Evolutionary conservation across 352 stramenopile species (phyloP).

Genomic region (Thalassiosira allenii): DNA sequence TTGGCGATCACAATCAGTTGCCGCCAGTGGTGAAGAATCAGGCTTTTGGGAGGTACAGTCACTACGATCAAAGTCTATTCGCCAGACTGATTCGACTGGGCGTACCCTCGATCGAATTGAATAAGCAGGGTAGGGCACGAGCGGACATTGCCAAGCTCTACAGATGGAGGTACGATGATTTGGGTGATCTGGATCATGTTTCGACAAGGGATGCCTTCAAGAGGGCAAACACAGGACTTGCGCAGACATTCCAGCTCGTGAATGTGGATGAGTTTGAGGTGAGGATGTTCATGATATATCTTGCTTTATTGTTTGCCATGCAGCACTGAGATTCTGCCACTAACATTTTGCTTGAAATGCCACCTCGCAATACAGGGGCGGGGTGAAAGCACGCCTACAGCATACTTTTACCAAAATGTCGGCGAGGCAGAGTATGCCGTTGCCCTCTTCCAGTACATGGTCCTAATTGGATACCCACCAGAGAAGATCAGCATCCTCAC

Average conservation of each 20-base stretch:
- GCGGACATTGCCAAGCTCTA: slow-evolving; percentile 91
- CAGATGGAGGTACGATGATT: slow-evolving; percentile 82
- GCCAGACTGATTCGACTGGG: slow-evolving; percentile 92
- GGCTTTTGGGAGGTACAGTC: slow-evolving; percentile 89
- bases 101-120: slow-evolving; percentile 91
- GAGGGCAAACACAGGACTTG: slow-evolving; percentile 90
- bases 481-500: slow-evolving; percentile 94
- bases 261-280: slow-evolving; percentile 89
- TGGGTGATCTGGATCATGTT: slow-evolving; percentile 87
- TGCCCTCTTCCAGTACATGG: slow-evolving; percentile 92
- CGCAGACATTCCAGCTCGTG: slow-evolving; percentile 91
- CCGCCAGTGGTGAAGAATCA: slow-evolving; percentile 91
- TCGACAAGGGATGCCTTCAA: slow-evolving; percentile 60
- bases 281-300: slow-evolving; percentile 21
- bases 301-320: slow-evolving; percentile 29
- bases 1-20: slow-evolving; percentile 94
- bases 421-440: slow-evolving; percentile 95
- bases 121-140: slow-evolving; percentile 91
- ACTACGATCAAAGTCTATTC: slow-evolving; percentile 96
- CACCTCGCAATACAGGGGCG: too few relatives aligned
- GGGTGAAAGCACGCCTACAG: slow-evolving; percentile 85
- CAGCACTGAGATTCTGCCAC: too few relatives aligned
- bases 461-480: slow-evolving; percentile 91
- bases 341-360: slow-evolving; percentile 52
- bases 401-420: slow-evolving; percentile 94